Evolutionary conservation across 2,329 filamentous ascomycete species (phyloP).

Genomic region (Neonectria sp.): DNA sequence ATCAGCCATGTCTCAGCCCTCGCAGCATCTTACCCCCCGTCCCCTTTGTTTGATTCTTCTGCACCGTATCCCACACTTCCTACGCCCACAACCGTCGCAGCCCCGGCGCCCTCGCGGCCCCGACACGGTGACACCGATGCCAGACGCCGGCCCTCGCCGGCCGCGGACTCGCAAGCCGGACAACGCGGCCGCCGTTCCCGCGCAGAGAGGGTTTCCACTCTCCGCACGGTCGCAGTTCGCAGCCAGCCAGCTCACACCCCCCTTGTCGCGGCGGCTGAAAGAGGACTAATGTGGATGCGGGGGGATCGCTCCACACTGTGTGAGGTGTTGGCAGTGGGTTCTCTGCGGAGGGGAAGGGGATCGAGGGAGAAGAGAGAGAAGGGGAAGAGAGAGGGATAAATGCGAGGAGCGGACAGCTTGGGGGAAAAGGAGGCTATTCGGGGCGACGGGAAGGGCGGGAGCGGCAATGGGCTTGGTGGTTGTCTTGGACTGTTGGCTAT

Average conservation of each 20-base stretch:
- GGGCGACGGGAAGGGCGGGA: slow-evolving; percentile 20
- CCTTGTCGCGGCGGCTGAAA: slow-evolving; percentile 15
- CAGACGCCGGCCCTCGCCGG: neutral
- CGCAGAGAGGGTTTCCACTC: slow-evolving; percentile 7
- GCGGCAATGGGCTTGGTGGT: slow-evolving; percentile 22
- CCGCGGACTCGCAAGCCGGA: neutral
- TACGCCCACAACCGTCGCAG: neutral
- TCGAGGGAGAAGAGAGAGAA: neutral
- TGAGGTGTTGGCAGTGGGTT: neutral
- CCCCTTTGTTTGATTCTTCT: slow-evolving; percentile 26
- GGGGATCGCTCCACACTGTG: slow-evolving; percentile 29
- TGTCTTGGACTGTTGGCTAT: slow-evolving; percentile 8
- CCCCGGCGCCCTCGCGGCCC: neutral
- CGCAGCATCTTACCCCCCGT: neutral
- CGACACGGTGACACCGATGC: neutral
- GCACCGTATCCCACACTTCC: neutral
- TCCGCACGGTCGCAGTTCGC: slow-evolving; percentile 20
- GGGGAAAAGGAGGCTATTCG: slow-evolving; percentile 18
- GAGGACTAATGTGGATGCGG: slow-evolving; percentile 29
- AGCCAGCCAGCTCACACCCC: neutral
- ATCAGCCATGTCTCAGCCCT: neutral
- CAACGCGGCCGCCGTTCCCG: neutral
- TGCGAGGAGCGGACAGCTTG: slow-evolving; percentile 5
- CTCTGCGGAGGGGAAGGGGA: neutral
- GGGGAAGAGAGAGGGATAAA: slow-evolving; percentile 14